Evolutionary conservation across 208 protist species (phyloP).

Genomic region (Trypanosoma congolense): DNA sequence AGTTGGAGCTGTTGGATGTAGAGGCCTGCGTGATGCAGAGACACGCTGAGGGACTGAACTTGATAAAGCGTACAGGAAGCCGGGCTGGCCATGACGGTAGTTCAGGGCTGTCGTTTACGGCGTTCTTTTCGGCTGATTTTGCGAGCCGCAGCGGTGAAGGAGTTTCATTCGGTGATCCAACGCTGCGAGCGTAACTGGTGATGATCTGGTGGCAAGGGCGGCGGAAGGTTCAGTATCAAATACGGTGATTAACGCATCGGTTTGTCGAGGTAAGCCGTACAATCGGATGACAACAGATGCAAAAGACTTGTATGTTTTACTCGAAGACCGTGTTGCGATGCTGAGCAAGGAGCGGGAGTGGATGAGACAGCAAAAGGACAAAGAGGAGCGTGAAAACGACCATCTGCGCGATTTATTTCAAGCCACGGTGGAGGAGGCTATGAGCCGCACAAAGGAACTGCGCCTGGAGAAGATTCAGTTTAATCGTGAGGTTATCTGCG

Average conservation of each 20-base stretch:
- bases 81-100: background rate
- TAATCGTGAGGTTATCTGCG: slow-evolving; percentile 57
- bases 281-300: slow-evolving; percentile 39
- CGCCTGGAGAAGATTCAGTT: slow-evolving; percentile 70
- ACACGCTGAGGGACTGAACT: slow-evolving; percentile 35
- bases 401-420: slow-evolving; percentile 50
- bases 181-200: background rate
- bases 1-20: slow-evolving; percentile 61
- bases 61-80: background rate
- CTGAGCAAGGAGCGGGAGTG: slow-evolving; percentile 47
- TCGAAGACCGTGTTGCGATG: slow-evolving; percentile 75
- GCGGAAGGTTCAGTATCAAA: background rate
- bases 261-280: slow-evolving; percentile 44
- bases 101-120: background rate
- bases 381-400: slow-evolving; percentile 39
- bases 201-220: background rate
- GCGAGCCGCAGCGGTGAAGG: background rate
- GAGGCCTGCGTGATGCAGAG: slow-evolving; percentile 49
- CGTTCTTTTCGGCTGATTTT: slow-evolving; percentile 5
- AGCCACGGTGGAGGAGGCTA: slow-evolving; percentile 76
- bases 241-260: background rate
- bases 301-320: slow-evolving; percentile 36
- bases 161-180: too few species aligned
- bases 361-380: slow-evolving; percentile 44
- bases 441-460: slow-evolving; percentile 61